phyloP scores from a whole-genome alignment of 2,329 filamentous ascomycete genomes.

The Fusarium circinatum region DNA sequence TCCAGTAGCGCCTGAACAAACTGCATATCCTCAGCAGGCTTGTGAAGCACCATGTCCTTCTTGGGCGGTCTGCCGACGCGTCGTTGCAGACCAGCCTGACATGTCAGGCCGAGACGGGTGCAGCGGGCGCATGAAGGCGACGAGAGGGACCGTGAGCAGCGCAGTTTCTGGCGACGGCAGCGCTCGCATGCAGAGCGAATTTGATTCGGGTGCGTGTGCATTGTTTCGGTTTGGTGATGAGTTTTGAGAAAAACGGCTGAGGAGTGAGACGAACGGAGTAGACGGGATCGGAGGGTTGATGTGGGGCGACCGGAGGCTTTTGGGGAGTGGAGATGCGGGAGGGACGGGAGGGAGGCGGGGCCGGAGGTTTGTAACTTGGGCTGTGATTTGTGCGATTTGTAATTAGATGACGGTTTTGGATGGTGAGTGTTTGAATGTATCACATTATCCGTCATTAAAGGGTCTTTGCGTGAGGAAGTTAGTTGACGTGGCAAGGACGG shows the following conservation, averaged over 20 bases:
- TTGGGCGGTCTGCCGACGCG: conserved; percentile 47
- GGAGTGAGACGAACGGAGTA: background rate
- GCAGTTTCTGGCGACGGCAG: conserved; percentile 48
- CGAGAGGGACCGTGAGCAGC: conserved; percentile 43
- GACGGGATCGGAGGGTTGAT: conserved; percentile 33
- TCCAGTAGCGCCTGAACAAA: conserved; percentile 32
- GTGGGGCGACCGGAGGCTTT: conserved; percentile 35
- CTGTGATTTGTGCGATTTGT: background rate
- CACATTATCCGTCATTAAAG: background rate
- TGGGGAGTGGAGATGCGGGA: background rate
- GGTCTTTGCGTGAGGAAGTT: background rate
- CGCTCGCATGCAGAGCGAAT: conserved; percentile 48
- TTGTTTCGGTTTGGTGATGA: background rate
- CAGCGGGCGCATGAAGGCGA: conserved; percentile 44
- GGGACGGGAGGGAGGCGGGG: conserved; percentile 1
- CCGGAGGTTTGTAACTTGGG: background rate
- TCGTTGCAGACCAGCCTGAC: conserved; percentile 45
- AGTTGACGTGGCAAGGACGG: background rate
- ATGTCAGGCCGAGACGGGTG: conserved; percentile 43
- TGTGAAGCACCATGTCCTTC: conserved; percentile 26
- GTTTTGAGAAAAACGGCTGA: background rate
- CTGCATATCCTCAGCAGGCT: conserved; percentile 12
- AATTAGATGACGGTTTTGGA: background rate
- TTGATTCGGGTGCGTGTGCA: conserved; percentile 47
- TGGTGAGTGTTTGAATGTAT: background rate